phyloP scores from a whole-genome alignment of 2,329 filamentous ascomycete species.

The Verticillium albo-atrum region DNA sequence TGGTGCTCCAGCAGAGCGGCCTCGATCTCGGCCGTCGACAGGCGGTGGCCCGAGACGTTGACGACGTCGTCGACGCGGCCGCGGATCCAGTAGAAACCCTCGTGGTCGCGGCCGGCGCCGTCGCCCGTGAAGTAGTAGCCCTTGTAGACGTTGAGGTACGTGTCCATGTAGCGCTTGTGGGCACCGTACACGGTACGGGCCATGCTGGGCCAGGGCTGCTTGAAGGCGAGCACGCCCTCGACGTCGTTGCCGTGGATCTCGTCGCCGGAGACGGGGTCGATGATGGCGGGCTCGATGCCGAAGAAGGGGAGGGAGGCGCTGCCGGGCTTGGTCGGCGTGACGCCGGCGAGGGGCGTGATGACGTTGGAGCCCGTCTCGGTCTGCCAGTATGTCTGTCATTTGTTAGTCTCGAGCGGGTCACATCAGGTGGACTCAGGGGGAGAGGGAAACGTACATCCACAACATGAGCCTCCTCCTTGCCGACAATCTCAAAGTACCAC shows the following conservation, averaged over 20 bases:
- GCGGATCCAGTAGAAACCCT: slow-evolving; percentile 99
- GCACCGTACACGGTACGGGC: slow-evolving; percentile 95
- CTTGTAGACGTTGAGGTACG: slow-evolving; percentile 95
- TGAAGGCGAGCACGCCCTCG: slow-evolving; percentile 94
- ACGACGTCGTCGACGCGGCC: slow-evolving; percentile 98
- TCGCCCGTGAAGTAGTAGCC: slow-evolving; percentile 93
- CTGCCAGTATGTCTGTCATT: slow-evolving; percentile 91
- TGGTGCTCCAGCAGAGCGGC: slow-evolving; percentile 91
- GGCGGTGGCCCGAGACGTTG: slow-evolving; percentile 92
- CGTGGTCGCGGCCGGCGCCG: slow-evolving; percentile 91
- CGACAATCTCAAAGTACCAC: slow-evolving; percentile 96
- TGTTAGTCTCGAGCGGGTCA: slow-evolving; percentile 13
- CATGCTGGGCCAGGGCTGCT: slow-evolving; percentile 98
- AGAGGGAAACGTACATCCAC: slow-evolving; percentile 69
- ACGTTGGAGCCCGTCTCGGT: slow-evolving; percentile 97
- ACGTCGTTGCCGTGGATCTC: slow-evolving; percentile 95
- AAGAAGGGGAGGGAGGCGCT: slow-evolving; percentile 97
- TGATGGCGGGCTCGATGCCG: slow-evolving; percentile 94
- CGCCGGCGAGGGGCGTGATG: slow-evolving; percentile 86
- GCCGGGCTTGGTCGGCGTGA: slow-evolving; percentile 95
- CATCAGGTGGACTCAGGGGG: background rate
- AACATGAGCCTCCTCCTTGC: slow-evolving; percentile 88
- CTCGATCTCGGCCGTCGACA: slow-evolving; percentile 97
- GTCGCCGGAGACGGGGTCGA: slow-evolving; percentile 91
- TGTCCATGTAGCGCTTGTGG: slow-evolving; percentile 98